Percentiles rank a stretch among this genome's conserved stretches.
Conservation (phyloP, 495 filamentous ascomycete genomes). For the Sabuloglossum arenarium region DNA sequence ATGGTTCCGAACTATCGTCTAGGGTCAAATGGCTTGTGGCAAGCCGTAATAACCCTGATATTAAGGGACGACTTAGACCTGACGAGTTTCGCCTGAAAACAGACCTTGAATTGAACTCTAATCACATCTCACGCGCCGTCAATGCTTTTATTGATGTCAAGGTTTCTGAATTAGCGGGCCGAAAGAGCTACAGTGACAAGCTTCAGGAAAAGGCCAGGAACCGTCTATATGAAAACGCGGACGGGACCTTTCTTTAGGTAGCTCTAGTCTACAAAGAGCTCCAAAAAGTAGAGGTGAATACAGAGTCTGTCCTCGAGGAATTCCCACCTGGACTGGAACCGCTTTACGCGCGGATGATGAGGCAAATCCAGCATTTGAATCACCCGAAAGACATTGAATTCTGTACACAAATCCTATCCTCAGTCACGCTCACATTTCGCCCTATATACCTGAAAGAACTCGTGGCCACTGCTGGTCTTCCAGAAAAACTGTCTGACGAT, state of each 20-base stretch:
- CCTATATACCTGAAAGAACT: not conserved
- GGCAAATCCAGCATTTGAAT: not conserved
- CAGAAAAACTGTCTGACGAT: not conserved
- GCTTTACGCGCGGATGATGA: not conserved
- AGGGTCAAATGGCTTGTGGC: not conserved
- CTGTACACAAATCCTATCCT: not conserved
- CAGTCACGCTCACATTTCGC: not conserved
- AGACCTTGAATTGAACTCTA: not conserved
- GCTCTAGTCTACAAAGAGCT: not conserved
- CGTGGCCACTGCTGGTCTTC: not conserved
- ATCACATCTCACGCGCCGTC: not conserved
- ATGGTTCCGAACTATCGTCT: not conserved
- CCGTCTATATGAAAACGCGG: not conserved
- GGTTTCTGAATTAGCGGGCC: not conserved
- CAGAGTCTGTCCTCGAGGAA: not conserved
- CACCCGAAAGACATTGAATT: not conserved
- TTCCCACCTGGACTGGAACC: not conserved
- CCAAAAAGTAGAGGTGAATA: not conserved
- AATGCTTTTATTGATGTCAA: not conserved
- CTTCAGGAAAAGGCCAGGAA: not conserved
- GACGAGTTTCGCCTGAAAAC: not conserved
- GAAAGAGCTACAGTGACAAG: not conserved
- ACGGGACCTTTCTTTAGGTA: not conserved
- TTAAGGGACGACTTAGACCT: not conserved
- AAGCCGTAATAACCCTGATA: not conserved